Percentiles rank a stretch among this genome's conserved stretches.
These are phyloP conservation scores for Flaveria trinervia DNA, from an alignment of 129 eudicot genomes.

Conservation along the genomic window DNA sequence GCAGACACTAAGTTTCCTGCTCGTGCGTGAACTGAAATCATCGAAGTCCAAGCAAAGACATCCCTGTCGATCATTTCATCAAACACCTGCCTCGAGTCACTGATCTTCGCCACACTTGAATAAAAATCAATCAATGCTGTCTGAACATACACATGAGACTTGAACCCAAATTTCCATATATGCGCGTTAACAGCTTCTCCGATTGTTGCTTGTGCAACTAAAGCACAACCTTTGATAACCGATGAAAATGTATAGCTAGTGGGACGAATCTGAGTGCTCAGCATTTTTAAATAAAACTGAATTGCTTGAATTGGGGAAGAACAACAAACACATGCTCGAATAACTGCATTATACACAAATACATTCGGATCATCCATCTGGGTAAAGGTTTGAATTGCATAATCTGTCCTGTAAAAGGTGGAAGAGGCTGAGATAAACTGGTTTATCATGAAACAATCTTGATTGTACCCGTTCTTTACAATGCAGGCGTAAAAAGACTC, in stretches of 20 bases:
- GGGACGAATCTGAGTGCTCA: slow-evolving; percentile 55
- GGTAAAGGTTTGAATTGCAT: slow-evolving; percentile 53
- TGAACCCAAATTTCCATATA: slow-evolving; percentile 66
- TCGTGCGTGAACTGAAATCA: slow-evolving; percentile 53
- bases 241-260: slow-evolving; percentile 72
- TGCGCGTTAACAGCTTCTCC: slow-evolving; percentile 73
- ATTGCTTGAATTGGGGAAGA: slow-evolving; percentile 50
- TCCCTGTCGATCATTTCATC: slow-evolving; percentile 71
- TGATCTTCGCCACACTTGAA: slow-evolving; percentile 47
- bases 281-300: slow-evolving; percentile 48
- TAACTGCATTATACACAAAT: slow-evolving; percentile 69
- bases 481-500: slow-evolving; percentile 57
- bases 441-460: slow-evolving; percentile 69
- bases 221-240: slow-evolving; percentile 57
- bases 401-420: slow-evolving; percentile 38
- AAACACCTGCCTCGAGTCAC: slow-evolving; percentile 55
- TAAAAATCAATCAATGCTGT: slow-evolving; percentile 79
- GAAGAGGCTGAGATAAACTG: slow-evolving; percentile 70
- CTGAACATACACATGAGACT: slow-evolving; percentile 54
- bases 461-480: slow-evolving; percentile 57
- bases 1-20: slow-evolving; percentile 73
- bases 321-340: slow-evolving; percentile 63
- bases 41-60: slow-evolving; percentile 64
- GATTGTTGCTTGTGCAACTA: slow-evolving; percentile 26
- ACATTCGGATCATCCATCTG: slow-evolving; percentile 65